Percentiles rank a stretch among this genome's conserved stretches.
Evolutionary conservation across 2,329 filamentous ascomycete species (phyloP).

Genomic region (Calonectria pseudoreteaudii): DNA sequence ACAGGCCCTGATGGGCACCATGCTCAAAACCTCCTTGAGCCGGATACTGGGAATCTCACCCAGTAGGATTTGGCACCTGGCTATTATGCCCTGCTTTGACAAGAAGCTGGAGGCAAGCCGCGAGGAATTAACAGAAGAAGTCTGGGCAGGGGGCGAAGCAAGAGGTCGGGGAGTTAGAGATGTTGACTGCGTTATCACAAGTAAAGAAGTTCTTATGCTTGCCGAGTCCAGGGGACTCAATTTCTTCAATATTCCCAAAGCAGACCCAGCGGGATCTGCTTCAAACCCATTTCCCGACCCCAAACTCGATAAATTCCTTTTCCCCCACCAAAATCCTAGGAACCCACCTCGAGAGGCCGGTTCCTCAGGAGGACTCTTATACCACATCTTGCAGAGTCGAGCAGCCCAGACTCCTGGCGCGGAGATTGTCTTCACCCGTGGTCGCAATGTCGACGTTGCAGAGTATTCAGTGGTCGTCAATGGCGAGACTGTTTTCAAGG

Average conservation of each 20-base stretch:
- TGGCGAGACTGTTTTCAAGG: constrained; percentile 75
- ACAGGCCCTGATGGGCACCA: constrained; percentile 89
- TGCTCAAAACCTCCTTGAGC: constrained; percentile 88
- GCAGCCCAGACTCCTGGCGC: constrained; percentile 79
- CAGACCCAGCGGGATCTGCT: constrained; percentile 57
- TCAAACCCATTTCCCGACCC: constrained; percentile 78
- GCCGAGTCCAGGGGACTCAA: constrained; percentile 83
- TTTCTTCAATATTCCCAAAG: constrained; percentile 78
- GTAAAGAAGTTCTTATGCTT: constrained; percentile 91
- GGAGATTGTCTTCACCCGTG: constrained; percentile 76
- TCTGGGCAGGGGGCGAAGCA: constrained; percentile 70
- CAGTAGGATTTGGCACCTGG: constrained; percentile 90
- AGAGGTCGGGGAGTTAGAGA: constrained; percentile 76
- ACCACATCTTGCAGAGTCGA: constrained; percentile 84
- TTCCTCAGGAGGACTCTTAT: constrained; percentile 88
- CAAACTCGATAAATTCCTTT: constrained; percentile 78
- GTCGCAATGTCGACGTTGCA: constrained; percentile 90
- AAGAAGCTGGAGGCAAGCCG: constrained; percentile 98
- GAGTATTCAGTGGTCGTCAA: constrained; percentile 79
- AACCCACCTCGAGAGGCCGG: constrained; percentile 71
- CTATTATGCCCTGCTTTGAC: constrained; percentile 98
- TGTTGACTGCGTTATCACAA: constrained; percentile 98
- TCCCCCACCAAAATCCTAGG: constrained; percentile 62
- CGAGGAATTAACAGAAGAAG: constrained; percentile 86
- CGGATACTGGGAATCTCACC: constrained; percentile 78